These are phyloP conservation scores for Solanum lycopersicoides DNA, from an alignment of 257 asterid species.

Conservation along the genomic window DNA sequence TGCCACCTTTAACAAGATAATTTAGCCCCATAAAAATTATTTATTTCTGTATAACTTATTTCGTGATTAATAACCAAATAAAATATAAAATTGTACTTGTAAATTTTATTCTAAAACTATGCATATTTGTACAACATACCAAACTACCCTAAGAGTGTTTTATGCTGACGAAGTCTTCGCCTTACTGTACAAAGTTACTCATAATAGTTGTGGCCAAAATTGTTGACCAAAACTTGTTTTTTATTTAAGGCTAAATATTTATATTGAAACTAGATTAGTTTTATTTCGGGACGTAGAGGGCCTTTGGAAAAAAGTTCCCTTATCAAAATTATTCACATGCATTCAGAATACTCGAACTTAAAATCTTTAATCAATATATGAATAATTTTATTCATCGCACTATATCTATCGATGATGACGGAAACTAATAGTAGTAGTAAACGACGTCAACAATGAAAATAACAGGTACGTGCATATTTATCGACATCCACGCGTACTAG, in stretches of 20 bases:
- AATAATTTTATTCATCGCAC: rapidly evolving
- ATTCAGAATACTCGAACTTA: rapidly evolving
- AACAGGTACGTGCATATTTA: not conserved
- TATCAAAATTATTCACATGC: no score
- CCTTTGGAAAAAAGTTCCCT: no score
- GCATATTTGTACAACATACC: not conserved
- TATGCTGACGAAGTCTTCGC: not conserved
- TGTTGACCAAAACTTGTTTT: not conserved
- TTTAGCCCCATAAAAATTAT: not conserved
- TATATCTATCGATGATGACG: no score
- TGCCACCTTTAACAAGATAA: not conserved
- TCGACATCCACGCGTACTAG: not conserved
- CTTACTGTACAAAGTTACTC: not conserved
- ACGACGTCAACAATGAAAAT: not conserved
- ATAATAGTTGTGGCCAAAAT: not conserved
- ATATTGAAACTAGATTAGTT: no score
- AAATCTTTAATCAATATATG: no score
- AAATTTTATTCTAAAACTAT: not conserved
- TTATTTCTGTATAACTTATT: not conserved
- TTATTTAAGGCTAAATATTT: no score
- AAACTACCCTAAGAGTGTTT: not conserved
- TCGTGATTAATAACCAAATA: not conserved
- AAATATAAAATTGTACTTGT: not conserved
- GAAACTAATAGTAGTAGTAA: not conserved
- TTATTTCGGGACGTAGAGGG: not conserved